These are phyloP conservation scores for Rhododendron williamsianum DNA, from an alignment of 148 eudicot genomes.

Conservation along the genomic window DNA sequence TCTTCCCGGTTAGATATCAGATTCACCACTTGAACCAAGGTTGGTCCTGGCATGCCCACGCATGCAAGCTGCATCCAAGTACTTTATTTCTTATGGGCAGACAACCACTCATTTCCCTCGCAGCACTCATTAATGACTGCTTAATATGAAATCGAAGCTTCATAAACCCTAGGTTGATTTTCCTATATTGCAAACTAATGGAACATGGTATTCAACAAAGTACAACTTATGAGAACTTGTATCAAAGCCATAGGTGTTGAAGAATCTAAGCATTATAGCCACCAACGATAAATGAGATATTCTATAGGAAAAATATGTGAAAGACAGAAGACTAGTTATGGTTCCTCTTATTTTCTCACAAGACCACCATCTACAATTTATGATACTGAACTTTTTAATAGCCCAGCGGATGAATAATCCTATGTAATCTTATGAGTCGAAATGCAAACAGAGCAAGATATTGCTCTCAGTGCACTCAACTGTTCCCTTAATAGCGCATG, in stretches of 20 bases:
- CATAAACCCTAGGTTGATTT: neutral
- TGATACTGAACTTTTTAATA: too few species aligned
- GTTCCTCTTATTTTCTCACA: neutral
- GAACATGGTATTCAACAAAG: neutral
- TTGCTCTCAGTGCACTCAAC: neutral
- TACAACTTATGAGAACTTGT: neutral
- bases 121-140: neutral
- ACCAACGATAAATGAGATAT: neutral
- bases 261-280: neutral
- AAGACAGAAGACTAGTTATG: neutral
- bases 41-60: too few species aligned
- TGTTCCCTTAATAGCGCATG: neutral
- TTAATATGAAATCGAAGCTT: neutral
- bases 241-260: neutral
- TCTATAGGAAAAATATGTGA: neutral
- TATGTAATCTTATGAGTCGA: neutral
- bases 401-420: neutral
- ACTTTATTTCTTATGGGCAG: too few species aligned
- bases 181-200: neutral
- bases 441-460: neutral
- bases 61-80: neutral
- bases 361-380: neutral
- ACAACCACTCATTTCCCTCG: too few species aligned
- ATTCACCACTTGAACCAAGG: too few species aligned
- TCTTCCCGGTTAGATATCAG: too few species aligned